Percentiles rank a stretch among this genome's conserved stretches.
Conservation (phyloP, 345 rosid species). For the Eutrema japonicum region DNA sequence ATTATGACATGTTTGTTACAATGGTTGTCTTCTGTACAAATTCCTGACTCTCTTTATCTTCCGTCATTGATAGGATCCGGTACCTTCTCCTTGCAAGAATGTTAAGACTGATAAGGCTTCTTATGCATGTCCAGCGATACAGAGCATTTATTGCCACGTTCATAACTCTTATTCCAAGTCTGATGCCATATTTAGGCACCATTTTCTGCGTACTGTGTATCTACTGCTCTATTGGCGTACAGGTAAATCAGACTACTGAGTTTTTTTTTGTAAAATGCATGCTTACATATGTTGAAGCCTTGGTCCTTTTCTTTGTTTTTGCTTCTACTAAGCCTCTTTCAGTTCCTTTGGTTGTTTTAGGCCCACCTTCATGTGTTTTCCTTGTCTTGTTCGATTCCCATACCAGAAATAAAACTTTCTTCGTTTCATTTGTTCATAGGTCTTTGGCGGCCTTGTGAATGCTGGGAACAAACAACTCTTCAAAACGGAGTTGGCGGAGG, state of each 20-base stretch:
- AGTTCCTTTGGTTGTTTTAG: not conserved
- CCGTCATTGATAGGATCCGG: conserved; percentile 74
- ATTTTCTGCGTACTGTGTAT: conserved; percentile 85
- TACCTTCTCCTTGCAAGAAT: conserved; percentile 96
- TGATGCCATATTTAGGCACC: conserved; percentile 94
- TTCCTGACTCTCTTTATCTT: conserved; percentile 17
- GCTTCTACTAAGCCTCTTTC: not conserved
- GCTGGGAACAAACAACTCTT: conserved; percentile 76
- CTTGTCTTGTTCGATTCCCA: not conserved
- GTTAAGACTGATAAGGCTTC: conserved; percentile 84
- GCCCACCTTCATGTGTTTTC: conserved; percentile 10
- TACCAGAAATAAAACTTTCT: not conserved
- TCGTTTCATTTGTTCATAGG: conserved; percentile 44
- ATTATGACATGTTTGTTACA: conserved; percentile 2
- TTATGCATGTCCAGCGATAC: conserved; percentile 75
- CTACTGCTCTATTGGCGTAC: conserved; percentile 93
- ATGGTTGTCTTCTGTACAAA: conserved; percentile 4
- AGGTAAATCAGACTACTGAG: conserved; percentile 55
- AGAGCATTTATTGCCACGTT: conserved; percentile 93
- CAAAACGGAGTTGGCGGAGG: conserved; percentile 63
- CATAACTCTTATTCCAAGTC: conserved; percentile 85
- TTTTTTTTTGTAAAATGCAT: conserved; percentile 5
- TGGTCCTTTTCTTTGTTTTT: conserved; percentile 6
- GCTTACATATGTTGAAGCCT: conserved; percentile 8
- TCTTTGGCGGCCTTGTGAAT: conserved; percentile 92